Evolutionary conservation across 2,329 filamentous ascomycete genomes (phyloP).

Genomic region (Fusarium brachygibbosum): DNA sequence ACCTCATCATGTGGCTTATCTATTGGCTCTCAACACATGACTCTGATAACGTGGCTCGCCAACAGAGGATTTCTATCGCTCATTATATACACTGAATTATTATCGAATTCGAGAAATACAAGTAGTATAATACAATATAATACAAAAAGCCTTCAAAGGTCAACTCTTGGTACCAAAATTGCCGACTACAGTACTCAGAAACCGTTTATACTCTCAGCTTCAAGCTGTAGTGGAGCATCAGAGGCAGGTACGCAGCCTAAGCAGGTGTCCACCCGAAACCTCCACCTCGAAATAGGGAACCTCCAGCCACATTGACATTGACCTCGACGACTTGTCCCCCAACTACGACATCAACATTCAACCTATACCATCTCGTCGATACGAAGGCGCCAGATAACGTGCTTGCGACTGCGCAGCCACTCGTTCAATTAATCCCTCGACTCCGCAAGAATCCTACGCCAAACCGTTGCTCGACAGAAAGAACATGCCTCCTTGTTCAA

Average conservation of each 20-base stretch:
- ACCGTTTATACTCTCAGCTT: constrained; percentile 2
- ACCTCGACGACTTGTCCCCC: constrained; percentile 44
- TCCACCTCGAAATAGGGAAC: constrained; percentile 46
- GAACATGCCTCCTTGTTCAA: constrained; percentile 51
- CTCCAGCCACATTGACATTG: constrained; percentile 45
- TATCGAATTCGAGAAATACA: neutral
- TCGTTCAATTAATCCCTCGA: constrained; percentile 4
- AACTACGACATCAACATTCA: constrained; percentile 19
- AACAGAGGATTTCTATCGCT: neutral
- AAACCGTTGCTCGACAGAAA: constrained; percentile 38
- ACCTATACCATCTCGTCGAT: constrained; percentile 3
- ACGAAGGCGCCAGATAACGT: constrained; percentile 5
- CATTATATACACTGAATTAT: neutral
- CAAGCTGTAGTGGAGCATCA: constrained; percentile 40
- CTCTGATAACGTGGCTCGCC: constrained; percentile 32
- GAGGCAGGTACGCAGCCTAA: constrained; percentile 37
- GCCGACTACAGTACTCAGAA: neutral
- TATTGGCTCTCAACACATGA: constrained; percentile 25
- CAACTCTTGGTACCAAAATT: neutral
- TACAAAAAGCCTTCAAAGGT: neutral
- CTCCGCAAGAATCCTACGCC: constrained; percentile 3
- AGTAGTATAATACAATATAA: too few species aligned
- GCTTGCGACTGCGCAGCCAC: constrained; percentile 15
- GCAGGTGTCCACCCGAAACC: constrained; percentile 41
- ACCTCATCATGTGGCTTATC: constrained; percentile 41